These are phyloP conservation scores for Juglanconis oblonga DNA, from an alignment of 2,329 filamentous ascomycete genomes.

Conservation along the genomic window DNA sequence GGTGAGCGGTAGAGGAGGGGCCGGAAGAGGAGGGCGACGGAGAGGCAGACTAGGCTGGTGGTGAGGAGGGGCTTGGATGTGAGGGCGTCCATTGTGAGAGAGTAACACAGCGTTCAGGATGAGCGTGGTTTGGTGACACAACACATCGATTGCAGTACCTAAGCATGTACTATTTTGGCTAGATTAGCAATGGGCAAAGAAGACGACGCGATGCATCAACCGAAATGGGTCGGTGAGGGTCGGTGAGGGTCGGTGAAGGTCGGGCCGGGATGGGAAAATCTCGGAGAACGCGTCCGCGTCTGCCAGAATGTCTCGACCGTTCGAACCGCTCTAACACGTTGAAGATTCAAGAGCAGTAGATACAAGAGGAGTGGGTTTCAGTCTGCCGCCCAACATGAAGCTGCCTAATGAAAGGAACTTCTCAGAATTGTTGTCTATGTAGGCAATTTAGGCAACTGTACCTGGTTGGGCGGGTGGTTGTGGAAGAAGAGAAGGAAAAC, in stretches of 20 bases:
- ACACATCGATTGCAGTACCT: too few relatives aligned
- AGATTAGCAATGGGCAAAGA: too few relatives aligned
- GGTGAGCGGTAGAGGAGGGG: conserved; percentile 11
- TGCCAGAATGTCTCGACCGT: conserved; percentile 65
- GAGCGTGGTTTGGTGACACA: too few relatives aligned
- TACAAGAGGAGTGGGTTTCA: conserved; percentile 63
- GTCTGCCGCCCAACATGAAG: conserved; percentile 61
- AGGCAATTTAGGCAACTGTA: conserved; percentile 28
- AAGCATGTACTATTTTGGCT: too few relatives aligned
- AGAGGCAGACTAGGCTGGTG: conserved; percentile 2
- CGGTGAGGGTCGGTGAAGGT: not conserved
- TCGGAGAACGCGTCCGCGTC: not conserved
- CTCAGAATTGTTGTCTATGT: conserved; percentile 32
- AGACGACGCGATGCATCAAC: too few relatives aligned
- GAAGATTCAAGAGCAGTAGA: conserved; percentile 80
- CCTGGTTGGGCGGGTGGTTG: conserved; percentile 38
- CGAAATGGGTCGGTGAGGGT: too few relatives aligned
- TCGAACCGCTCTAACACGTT: conserved; percentile 79
- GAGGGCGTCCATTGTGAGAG: not conserved
- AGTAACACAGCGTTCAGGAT: not conserved
- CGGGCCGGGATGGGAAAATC: not conserved
- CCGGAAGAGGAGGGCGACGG: conserved; percentile 5
- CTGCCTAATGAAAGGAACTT: conserved; percentile 54
- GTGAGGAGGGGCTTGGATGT: not conserved
- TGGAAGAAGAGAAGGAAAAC: conserved; percentile 15